Percentiles rank a stretch among this genome's conserved stretches.
These are phyloP conservation scores for Lodderomyces margitis DNA, from an alignment of 1,139 yeast genomes.

Conservation along the genomic window DNA sequence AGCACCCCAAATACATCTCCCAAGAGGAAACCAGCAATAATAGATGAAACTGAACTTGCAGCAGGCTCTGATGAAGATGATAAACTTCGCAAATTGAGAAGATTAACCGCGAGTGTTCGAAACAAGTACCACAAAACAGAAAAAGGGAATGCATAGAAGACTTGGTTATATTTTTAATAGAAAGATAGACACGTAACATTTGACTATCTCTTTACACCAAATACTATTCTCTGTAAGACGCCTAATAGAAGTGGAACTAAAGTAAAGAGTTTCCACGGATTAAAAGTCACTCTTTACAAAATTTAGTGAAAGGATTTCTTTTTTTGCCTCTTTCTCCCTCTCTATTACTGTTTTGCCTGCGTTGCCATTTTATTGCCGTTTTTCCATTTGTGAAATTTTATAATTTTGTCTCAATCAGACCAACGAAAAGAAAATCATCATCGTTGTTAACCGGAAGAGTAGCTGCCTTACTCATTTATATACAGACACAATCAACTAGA, in stretches of 20 bases:
- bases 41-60: constrained; percentile 17
- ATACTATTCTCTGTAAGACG: no score
- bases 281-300: no score
- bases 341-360: no score
- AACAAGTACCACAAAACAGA: constrained; percentile 21
- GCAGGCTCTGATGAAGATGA: not conserved
- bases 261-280: no score
- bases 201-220: no score
- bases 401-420: not conserved
- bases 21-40: constrained; percentile 15
- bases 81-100: constrained; percentile 24
- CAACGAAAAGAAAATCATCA: not conserved
- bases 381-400: not conserved
- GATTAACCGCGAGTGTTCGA: constrained; percentile 35
- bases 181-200: constrained; percentile 1
- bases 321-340: not conserved
- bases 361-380: constrained; percentile 2
- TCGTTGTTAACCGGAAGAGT: not conserved
- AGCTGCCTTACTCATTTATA: not conserved
- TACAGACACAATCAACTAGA: not conserved
- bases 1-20: constrained; percentile 41
- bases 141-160: not conserved
- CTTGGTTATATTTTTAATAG: constrained; percentile 2
- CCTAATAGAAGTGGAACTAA: no score
- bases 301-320: no score